phyloP scores from a whole-genome alignment of 805 yeast genomes.

The Candida parachauliodes region DNA sequence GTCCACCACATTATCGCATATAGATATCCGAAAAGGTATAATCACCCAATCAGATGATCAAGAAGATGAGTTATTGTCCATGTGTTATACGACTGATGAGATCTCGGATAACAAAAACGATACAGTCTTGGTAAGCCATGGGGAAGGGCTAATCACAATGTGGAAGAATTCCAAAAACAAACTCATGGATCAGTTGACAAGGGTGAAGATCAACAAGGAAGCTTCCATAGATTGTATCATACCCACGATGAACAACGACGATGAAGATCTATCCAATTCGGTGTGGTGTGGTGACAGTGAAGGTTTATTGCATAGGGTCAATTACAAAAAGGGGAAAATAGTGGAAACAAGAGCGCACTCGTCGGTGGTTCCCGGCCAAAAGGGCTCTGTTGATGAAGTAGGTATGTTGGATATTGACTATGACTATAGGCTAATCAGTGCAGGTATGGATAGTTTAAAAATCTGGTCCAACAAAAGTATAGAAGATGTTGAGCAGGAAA shows the following conservation, averaged over 20 bases:
- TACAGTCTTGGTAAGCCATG: constrained; percentile 77
- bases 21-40: constrained; percentile 74
- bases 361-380: constrained; percentile 24
- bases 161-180: constrained; percentile 77
- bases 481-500: constrained; percentile 15
- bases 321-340: constrained; percentile 60
- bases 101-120: constrained; percentile 48
- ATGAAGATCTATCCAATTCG: constrained; percentile 42
- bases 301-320: constrained; percentile 66
- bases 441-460: constrained; percentile 78
- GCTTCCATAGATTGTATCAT: constrained; percentile 73
- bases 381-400: constrained; percentile 63
- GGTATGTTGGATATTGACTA: constrained; percentile 72
- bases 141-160: constrained; percentile 81
- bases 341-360: constrained; percentile 67
- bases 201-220: constrained; percentile 65
- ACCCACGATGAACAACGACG: constrained; percentile 52
- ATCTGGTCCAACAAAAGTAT: constrained; percentile 57
- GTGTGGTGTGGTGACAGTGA: constrained; percentile 80
- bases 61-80: constrained; percentile 85
- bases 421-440: constrained; percentile 74
- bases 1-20: constrained; percentile 71
- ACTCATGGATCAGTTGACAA: constrained; percentile 70
- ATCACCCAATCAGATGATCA: constrained; percentile 77
- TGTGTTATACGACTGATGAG: constrained; percentile 55